These are phyloP conservation scores for Breviolum minutum DNA, from an alignment of 73 alveolate species.

Conservation along the genomic window DNA sequence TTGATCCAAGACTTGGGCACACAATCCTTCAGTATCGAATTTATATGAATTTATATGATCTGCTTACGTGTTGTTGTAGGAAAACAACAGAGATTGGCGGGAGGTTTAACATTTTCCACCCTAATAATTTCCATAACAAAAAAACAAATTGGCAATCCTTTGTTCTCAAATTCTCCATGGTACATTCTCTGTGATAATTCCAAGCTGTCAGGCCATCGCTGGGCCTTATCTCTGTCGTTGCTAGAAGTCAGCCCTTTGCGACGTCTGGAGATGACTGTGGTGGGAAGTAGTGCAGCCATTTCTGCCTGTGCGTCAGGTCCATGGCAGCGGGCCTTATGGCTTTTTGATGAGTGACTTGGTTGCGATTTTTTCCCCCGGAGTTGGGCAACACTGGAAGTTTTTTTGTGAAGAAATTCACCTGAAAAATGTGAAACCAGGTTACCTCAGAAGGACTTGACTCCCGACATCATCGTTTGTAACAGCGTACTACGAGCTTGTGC, in stretches of 20 bases:
- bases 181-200: too few species aligned
- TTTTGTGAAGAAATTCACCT: too few species aligned
- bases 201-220: not conserved
- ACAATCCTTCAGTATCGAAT: too few species aligned
- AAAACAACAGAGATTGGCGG: too few species aligned
- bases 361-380: not conserved
- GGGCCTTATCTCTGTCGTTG: not conserved
- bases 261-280: not conserved
- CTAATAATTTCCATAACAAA: too few species aligned
- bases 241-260: not conserved
- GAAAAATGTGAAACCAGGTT: not conserved
- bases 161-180: too few species aligned
- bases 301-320: not conserved
- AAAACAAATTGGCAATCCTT: too few species aligned
- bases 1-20: too few species aligned
- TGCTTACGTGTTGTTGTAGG: too few species aligned
- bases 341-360: not conserved
- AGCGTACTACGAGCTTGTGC: conserved; percentile 25
- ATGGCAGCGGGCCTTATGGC: not conserved
- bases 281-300: conserved; percentile 33
- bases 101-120: too few species aligned
- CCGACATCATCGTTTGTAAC: conserved; percentile 38
- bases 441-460: conserved; percentile 18
- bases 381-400: too few species aligned
- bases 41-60: too few species aligned